Evolutionary conservation across 306 rosid genomes (phyloP), one percentile per base, ranked within the genome.

Genomic region (Dalbergia cochinchinensis): DNA sequence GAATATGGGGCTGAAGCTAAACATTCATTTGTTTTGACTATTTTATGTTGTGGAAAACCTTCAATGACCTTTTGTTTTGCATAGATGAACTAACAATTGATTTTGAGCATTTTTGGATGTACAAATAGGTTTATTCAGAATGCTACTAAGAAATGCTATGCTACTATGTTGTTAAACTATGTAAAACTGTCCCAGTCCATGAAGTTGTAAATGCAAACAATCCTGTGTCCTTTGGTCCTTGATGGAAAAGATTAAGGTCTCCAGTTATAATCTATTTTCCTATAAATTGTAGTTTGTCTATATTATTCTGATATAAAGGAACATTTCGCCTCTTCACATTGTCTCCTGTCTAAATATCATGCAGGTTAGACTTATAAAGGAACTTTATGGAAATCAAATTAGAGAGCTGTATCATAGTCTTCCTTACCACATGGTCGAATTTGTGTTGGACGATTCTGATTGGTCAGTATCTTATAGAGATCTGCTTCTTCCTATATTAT

Each of bases 351-450:
- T 33, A 69, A 78, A 80, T 80, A 51, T 71, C 59, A 14, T 86
- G 85, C 85, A 95, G 99, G 99, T 95, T 78, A 87, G 92, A 76
- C 97, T 95, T 67, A 87, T 84, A 84, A 95, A 95, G 91, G 99
- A 95, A 83, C 92, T 95, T 64, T 95, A 91, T 76, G 98, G 99
- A 79, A 91, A 90, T 67, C 99, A 95, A 85, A 92, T 92, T 65
- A 78, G 79, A 72, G 94, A 92, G 86, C 79, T 91, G 81, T 88
- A 91, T 84, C 93, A 90, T 78, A 92, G 92, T 89, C 97, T 95
- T 79, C 89, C 99, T 50, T 91, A 87, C 87, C 91, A 86, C 73
- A 87, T 92, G 89, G 45, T 91, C 8, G 94, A 87, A 77, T 91
- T 95, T 82, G 87, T 82, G 12, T 83, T 86, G 42, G 89, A 83